A percentile compares a stretch with the other conserved stretches of the same genome.
These are phyloP conservation scores for Triadica sebifera DNA, from an alignment of 345 rosid species.

Conservation along the genomic window DNA sequence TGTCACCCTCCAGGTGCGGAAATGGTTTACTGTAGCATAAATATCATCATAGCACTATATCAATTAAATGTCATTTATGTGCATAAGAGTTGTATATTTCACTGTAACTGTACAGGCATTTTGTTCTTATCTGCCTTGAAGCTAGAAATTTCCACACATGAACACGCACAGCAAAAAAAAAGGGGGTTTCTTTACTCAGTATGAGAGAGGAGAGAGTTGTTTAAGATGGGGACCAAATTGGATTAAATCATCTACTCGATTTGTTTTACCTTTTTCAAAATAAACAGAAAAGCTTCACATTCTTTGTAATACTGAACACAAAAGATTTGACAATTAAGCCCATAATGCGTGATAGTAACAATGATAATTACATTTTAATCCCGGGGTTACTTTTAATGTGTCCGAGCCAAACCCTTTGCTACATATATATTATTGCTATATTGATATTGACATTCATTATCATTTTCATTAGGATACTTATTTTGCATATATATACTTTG, in stretches of 20 bases:
- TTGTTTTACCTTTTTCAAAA: not conserved
- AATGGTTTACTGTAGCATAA: constrained; percentile 11
- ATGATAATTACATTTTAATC: not conserved
- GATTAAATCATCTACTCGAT: not conserved
- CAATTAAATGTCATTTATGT: not conserved
- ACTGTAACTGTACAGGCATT: not conserved
- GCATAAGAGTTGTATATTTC: not conserved
- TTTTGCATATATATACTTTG: not conserved
- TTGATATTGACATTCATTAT: not conserved
- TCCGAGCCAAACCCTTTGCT: not conserved
- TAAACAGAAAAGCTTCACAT: not conserved
- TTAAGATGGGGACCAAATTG: not conserved
- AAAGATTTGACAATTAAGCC: not conserved
- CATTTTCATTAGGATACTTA: not conserved
- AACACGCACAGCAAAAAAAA: no score
- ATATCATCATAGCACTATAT: constrained; percentile 1
- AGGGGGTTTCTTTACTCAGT: not conserved
- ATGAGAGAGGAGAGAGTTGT: not conserved
- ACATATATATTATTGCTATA: not conserved
- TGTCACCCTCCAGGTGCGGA: constrained; percentile 73
- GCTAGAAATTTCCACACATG: not conserved
- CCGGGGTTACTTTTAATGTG: not conserved
- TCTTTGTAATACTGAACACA: not conserved
- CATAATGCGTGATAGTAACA: not conserved
- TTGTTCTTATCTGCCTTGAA: not conserved